Evolutionary conservation across 768 basidiomycete genomes (phyloP), one percentile per base, ranked within the genome.

Genomic region (Trametes sanguinea): DNA sequence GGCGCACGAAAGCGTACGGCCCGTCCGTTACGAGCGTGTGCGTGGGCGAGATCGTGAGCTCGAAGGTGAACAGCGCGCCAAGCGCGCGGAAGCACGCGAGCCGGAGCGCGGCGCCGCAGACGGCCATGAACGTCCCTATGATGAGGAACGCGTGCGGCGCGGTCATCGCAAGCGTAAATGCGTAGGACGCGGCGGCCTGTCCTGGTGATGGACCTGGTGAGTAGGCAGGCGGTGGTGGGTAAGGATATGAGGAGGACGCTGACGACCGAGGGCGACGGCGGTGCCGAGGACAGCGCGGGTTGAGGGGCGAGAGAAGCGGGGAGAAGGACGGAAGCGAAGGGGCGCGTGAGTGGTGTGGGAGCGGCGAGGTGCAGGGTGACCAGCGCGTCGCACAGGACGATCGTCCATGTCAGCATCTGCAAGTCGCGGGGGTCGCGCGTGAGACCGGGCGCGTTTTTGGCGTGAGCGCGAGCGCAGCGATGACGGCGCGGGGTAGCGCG

Each of bases 1-100:
- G 78, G 17, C 77, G 76, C n/a, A 80, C 77, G 43, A 70, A 50
- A 30, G 71, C 60, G 63, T 81, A 81, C 6, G 78, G 79, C 0
- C 78, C 78, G 8, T 65, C 61, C 3, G 75, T 78, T 50, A 81
- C 65, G 29, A 81, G 71, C 53, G 57, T 65, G 63, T 81, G 79
- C 22, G 71, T 50, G 8, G 70, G 68, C 10, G 69, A 72, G 32
- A 80, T 72, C n/a, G 71, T 70, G 42, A 79, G 66, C 45, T 78
- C 73, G 54, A 80, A 81, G 14, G 77, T 81, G 66, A 77, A 78
- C 30, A 75, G 63, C 5, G 65, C 40, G n/a, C 75, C 75, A 29
- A 81, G 69, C 17, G 69, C 64, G n/a, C 67, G 74, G 66, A 74
- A 80, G 61, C 75, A 80, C 58, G 65, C 65, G 7, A 76, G 44